A percentile compares a stretch with the other conserved stretches of the same genome.
Evolutionary conservation across 1,284 basidiomycete species (phyloP).

Genomic region (Fomitopsis palustris): DNA sequence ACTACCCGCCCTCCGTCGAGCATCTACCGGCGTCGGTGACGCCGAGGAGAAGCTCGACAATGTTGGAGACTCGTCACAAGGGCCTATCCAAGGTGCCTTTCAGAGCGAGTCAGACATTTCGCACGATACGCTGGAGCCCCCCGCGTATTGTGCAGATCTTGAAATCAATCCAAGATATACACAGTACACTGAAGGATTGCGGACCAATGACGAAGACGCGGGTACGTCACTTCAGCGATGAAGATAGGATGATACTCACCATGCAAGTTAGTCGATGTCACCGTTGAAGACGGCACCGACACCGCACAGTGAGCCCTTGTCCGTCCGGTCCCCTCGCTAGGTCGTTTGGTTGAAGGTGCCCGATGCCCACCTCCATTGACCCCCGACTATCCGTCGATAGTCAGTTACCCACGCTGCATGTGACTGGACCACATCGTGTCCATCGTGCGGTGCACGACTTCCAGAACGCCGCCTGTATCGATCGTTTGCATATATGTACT

Average conservation of each 20-base stretch:
- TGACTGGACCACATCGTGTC: neutral
- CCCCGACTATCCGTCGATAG: neutral
- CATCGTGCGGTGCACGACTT: neutral
- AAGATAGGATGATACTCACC: neutral
- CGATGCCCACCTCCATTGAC: neutral
- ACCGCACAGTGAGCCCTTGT: neutral
- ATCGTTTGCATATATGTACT: too few relatives aligned
- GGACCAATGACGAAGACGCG: neutral
- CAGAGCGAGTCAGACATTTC: neutral
- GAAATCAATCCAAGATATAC: neutral
- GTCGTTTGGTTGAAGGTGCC: neutral
- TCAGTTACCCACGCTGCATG: neutral
- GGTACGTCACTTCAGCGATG: neutral
- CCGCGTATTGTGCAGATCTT: neutral
- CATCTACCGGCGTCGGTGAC: neutral
- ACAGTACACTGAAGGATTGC: neutral
- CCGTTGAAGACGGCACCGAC: neutral
- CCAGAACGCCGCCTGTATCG: neutral
- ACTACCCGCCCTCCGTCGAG: neutral
- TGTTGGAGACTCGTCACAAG: neutral
- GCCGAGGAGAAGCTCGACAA: neutral
- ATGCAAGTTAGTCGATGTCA: too few relatives aligned
- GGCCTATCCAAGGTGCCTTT: neutral
- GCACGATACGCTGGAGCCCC: neutral
- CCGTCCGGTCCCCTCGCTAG: neutral